These are phyloP conservation scores for Trichoderma lentiforme DNA, from an alignment of 2,329 filamentous ascomycete genomes.

Conservation along the genomic window DNA sequence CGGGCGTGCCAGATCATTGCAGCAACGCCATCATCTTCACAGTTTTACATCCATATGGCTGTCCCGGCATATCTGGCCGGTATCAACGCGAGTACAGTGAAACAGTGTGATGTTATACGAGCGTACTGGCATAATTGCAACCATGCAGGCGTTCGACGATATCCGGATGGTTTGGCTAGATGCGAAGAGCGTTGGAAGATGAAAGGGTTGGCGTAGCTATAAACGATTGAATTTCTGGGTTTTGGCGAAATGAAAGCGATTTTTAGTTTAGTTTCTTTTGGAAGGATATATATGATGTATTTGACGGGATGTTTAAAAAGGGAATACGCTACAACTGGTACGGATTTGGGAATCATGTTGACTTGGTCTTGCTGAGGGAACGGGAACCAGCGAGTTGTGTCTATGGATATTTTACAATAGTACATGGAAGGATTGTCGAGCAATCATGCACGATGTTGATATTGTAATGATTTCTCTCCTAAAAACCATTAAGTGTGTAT, in stretches of 20 bases:
- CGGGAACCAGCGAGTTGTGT: background rate
- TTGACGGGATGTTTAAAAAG: background rate
- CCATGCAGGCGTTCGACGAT: conserved; percentile 36
- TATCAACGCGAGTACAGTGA: conserved; percentile 31
- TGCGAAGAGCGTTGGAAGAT: conserved; percentile 35
- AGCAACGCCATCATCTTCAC: conserved; percentile 31
- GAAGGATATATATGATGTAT: background rate
- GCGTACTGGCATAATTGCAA: conserved; percentile 39
- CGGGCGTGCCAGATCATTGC: conserved; percentile 35
- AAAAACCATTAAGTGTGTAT: background rate
- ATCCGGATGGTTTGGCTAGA: conserved; percentile 27
- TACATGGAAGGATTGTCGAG: background rate
- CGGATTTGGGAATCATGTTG: background rate
- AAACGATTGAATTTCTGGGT: background rate
- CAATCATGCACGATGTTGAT: background rate
- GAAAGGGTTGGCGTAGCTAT: conserved; percentile 19
- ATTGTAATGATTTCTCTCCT: background rate
- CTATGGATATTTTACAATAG: background rate
- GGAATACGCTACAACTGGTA: background rate
- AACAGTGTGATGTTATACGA: conserved; percentile 36
- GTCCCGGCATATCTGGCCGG: conserved; percentile 37
- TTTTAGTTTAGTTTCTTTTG: background rate
- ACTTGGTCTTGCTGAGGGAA: background rate
- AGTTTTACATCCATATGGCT: conserved; percentile 40
- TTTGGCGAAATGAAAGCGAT: background rate